These are phyloP conservation scores for Symbiotaphrina buchneri DNA, from an alignment of 495 filamentous ascomycete genomes.

Conservation along the genomic window DNA sequence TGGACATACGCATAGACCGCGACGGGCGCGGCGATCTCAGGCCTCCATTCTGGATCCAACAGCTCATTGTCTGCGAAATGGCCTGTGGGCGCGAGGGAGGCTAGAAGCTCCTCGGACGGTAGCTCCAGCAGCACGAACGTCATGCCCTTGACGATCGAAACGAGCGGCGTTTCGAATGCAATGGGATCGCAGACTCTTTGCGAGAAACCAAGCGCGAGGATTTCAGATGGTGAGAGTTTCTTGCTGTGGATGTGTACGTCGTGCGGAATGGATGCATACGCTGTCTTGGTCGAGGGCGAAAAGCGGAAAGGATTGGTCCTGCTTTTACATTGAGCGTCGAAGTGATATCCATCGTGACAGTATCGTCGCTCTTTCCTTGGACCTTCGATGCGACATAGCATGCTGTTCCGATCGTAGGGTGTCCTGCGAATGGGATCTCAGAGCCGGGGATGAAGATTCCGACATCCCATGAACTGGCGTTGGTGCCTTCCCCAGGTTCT, in stretches of 20 bases:
- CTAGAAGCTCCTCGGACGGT: conserved; percentile 20
- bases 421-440: conserved; percentile 57
- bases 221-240: conserved; percentile 10
- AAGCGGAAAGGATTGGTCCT: conserved; percentile 28
- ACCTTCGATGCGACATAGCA: conserved; percentile 21
- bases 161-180: too few relatives aligned
- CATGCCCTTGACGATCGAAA: conserved; percentile 51
- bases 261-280: conserved; percentile 44
- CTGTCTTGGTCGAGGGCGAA: too few relatives aligned
- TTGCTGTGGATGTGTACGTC: conserved; percentile 36
- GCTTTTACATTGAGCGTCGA: conserved; percentile 36
- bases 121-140: conserved; percentile 34
- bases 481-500: conserved; percentile 9
- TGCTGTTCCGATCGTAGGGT: conserved; percentile 53
- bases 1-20: conserved; percentile 30
- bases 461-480: conserved; percentile 18
- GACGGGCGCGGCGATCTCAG: conserved; percentile 21
- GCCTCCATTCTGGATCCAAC: conserved; percentile 34
- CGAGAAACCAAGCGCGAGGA: too few relatives aligned
- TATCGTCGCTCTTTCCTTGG: conserved; percentile 7
- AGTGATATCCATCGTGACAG: too few relatives aligned
- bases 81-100: conserved; percentile 9
- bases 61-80: conserved; percentile 11
- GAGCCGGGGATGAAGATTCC: conserved; percentile 44
- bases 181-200: too few relatives aligned